Evolutionary conservation across 306 rosid genomes (phyloP).

Genomic region (Phaseolus lunatus): DNA sequence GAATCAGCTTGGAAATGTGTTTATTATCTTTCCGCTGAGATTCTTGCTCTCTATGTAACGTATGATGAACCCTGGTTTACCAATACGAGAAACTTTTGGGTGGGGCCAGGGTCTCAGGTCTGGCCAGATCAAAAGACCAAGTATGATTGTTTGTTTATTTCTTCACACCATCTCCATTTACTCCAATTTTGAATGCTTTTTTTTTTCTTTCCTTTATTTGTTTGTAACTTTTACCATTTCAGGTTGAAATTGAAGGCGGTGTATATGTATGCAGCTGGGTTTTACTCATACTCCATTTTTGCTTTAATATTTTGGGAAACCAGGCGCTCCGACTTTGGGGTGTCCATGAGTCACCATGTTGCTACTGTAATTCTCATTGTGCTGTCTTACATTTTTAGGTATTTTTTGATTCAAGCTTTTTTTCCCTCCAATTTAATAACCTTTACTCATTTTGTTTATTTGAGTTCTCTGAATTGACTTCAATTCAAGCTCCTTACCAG

Average conservation of each 20-base stretch:
- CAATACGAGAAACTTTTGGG: conserved; percentile 84
- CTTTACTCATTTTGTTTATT: conserved; percentile 33
- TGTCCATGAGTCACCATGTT: conserved; percentile 98
- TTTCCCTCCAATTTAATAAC: conserved; percentile 25
- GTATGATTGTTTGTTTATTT: conserved; percentile 53
- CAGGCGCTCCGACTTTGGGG: conserved; percentile 96
- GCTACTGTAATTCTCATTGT: conserved; percentile 88
- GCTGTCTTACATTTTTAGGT: conserved; percentile 94
- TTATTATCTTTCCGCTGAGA: conserved; percentile 87
- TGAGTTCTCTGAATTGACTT: conserved; percentile 28
- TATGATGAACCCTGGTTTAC: conserved; percentile 93
- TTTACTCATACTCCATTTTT: conserved; percentile 93
- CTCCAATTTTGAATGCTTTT: conserved; percentile 5
- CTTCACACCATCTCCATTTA: not conserved
- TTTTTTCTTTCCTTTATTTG: conserved; percentile 14
- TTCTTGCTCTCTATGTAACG: conserved; percentile 79
- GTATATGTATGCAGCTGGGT: conserved; percentile 94
- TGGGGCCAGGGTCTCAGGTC: conserved; percentile 95
- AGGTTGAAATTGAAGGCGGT: conserved; percentile 92
- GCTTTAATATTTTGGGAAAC: conserved; percentile 99
- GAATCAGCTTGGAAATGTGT: conserved; percentile 99
- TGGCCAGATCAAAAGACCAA: conserved; percentile 98
- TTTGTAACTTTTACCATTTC: conserved; percentile 46
- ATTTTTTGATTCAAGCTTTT: conserved; percentile 27
- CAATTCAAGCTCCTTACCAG: conserved; percentile 29